Conservation (phyloP, 2,329 filamentous ascomycete species). For the Scleromitrula shiraiana region DNA sequence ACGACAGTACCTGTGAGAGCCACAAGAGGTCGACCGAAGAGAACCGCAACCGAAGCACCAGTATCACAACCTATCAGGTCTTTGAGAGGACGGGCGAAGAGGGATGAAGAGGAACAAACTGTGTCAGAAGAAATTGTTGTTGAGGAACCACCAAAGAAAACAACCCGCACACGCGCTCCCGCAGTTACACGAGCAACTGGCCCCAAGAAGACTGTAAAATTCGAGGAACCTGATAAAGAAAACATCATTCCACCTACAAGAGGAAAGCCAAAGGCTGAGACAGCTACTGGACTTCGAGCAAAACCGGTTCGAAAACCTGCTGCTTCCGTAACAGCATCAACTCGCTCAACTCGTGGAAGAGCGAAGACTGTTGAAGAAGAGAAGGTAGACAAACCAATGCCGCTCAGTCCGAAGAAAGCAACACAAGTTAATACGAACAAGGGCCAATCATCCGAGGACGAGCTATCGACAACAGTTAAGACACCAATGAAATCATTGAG, state of each 20-base stretch:
- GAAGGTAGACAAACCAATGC: slow-evolving; percentile 36
- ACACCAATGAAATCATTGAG: slow-evolving; percentile 44
- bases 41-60: slow-evolving; percentile 24
- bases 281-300: slow-evolving; percentile 34
- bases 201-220: slow-evolving; percentile 54
- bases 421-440: slow-evolving; percentile 43
- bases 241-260: slow-evolving; percentile 43
- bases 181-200: slow-evolving; percentile 37
- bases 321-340: slow-evolving; percentile 19
- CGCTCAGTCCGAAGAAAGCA: slow-evolving; percentile 58
- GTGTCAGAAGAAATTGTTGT: slow-evolving; percentile 17
- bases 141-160: slow-evolving; percentile 33
- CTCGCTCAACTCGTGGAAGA: slow-evolving; percentile 26
- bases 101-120: slow-evolving; percentile 19
- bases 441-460: slow-evolving; percentile 49
- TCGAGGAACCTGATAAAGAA: slow-evolving; percentile 55
- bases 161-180: slow-evolving; percentile 31
- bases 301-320: slow-evolving; percentile 43
- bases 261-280: slow-evolving; percentile 30
- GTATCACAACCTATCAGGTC: slow-evolving; percentile 16
- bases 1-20: slow-evolving; percentile 26
- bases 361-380: slow-evolving; percentile 27
- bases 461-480: slow-evolving; percentile 46
- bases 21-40: slow-evolving; percentile 40
- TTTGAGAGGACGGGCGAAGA: slow-evolving; percentile 25